Base-by-base conservation (phyloP, 805 yeast species). In the Candida loeiensis region DNA sequence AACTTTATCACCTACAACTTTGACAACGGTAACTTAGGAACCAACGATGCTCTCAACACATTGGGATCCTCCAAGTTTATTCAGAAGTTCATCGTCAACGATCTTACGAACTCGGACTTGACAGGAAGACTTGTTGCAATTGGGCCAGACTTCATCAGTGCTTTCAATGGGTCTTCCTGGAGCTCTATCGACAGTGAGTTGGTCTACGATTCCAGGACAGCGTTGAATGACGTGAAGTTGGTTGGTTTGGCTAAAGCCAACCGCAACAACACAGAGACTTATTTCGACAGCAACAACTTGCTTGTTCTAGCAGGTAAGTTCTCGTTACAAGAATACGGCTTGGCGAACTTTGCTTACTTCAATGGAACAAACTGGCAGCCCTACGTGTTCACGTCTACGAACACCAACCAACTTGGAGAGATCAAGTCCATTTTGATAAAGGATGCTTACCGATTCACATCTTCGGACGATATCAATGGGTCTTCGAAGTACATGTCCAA, bases 351-450 rank as follows among this genome's bases (percentile, higher is more conserved):
- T 19, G 91, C 90, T 0, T 60, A 76, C 20, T 86, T 59, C 59
- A 79, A 86, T 53, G 89, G 95, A 1, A 47, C 64, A 0, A 36
- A 49, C 6, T 88, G 95, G 95, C 52, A 63, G 21, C 95, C 95
- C 9, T 77, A 71, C 43, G 54, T 78, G 2, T 74, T 74, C 44
- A 61, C 84, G 1, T 36, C 50, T 7, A 44, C 44, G 2, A 30
- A 34, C 1, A 33, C 43, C 7, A 46, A 45, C 20, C 34, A 47
- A 22, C 31, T 62, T 4, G 74, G 74, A 4, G 36, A 41, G 0
- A 48, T 69, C 11, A 51, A 57, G 32, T 46, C 67, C 2, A 43
- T 69, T 17, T 54, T 68, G 34, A 51, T 65, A 6, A 55, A 65
- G 37, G 73, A 69, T 39, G 43, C 55, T 4, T 64, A 48, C 42